Conservation (phyloP, 352 stramenopile genomes). For the Globisporangium camurandrum region DNA sequence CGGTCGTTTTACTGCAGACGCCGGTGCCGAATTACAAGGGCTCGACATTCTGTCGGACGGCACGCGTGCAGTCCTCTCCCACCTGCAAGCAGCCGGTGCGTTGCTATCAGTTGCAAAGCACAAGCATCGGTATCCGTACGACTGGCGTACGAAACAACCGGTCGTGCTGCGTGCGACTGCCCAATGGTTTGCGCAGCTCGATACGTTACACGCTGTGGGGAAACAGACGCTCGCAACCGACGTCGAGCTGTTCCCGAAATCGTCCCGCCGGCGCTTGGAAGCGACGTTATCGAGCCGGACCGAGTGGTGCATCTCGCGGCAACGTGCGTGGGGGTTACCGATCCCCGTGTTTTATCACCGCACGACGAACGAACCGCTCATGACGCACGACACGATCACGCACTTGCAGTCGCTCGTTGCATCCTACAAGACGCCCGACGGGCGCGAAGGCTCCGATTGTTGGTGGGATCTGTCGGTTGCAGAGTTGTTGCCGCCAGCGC, state of each 20-base stretch:
- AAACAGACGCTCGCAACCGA: constrained; percentile 41
- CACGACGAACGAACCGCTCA: constrained; percentile 81
- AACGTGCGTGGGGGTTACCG: constrained; percentile 96
- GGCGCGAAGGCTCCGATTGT: constrained; percentile 91
- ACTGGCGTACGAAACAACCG: constrained; percentile 99
- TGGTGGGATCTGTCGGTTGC: constrained; percentile 91
- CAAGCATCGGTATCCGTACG: constrained; percentile 96
- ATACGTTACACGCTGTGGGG: constrained; percentile 85
- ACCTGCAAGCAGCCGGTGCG: constrained; percentile 63
- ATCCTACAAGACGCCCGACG: constrained; percentile 25
- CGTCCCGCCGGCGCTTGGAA: constrained; percentile 73
- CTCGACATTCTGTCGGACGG: constrained; percentile 90
- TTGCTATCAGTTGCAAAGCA: constrained; percentile 88
- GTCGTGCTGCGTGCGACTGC: constrained; percentile 97
- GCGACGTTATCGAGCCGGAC: constrained; percentile 84
- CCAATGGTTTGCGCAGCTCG: constrained; percentile 98
- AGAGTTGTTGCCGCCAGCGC: constrained; percentile 52
- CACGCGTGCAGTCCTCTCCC: constrained; percentile 89
- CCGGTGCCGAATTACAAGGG: constrained; percentile 81
- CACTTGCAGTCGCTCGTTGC: constrained; percentile 68
- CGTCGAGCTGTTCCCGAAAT: constrained; percentile 91
- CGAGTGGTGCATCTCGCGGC: constrained; percentile 99
- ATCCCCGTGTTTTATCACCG: constrained; percentile 98
- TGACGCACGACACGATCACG: constrained; percentile 88
- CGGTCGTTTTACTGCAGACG: constrained; percentile 86